Base-by-base conservation (phyloP, 495 filamentous ascomycete species). In the Neurospora sp. region DNA sequence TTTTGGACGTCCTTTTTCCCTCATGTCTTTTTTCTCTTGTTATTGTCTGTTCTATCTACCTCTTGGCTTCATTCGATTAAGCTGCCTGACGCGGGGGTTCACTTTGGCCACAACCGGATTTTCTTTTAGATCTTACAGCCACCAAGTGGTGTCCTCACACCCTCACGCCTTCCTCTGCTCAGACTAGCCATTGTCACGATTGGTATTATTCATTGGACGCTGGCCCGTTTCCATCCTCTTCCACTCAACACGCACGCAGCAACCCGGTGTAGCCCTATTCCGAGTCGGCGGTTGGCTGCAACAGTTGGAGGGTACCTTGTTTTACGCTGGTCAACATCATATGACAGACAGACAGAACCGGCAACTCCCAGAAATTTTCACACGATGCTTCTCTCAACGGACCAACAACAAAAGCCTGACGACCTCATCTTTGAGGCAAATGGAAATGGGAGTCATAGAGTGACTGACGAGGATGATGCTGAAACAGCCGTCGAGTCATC, bases 331-430 rank as follows among this genome's bases (percentile, higher is more conserved):
- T 14, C 53, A 14, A 65, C 53, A 65, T 61, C 22, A 61, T 65
- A 65, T 61, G 53, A 61, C 53, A 70, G 22, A 6, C 69, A 44
- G n/a, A 20, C 22, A 35, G 27, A 71, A 37, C 9, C 40, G 14
- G 27, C 53, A 61, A 31, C 27, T 65, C 53, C 53, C 53, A 65
- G 5, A 18, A 65, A 37, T 4, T 18, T 35, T n/a, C 16, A 39
- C 70, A 74, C 37, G 39, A 79, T 78, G 77, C 39, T 76, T 68
- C 75, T 80, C n/a, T 74, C 76, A 48, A 69, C 71, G 31, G 72
- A 75, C 41, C 70, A 74, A 38, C 74, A 71, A 48, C 76, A 46
- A 68, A 69, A n/a, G 37, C 37, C 53, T 8, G 22, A 46, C 31
- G 16, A 22, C 69, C 38, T 61, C 42, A 40, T 69, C 68, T 70